Evolutionary conservation across 257 asterid genomes (phyloP).

Genomic region (Penstemon newberryi): DNA sequence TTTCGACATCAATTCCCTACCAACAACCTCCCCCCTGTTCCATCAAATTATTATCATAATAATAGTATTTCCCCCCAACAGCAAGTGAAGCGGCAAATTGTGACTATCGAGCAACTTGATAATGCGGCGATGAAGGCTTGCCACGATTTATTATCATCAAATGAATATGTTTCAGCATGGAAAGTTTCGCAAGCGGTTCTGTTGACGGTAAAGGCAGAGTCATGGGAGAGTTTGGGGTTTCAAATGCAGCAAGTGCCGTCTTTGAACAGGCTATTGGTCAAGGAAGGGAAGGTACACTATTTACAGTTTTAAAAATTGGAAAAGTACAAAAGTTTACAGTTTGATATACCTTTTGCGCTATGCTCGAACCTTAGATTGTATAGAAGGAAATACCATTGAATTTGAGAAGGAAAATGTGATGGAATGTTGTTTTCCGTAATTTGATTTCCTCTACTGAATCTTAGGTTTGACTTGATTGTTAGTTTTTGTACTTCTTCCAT

Average conservation of each 20-base stretch:
- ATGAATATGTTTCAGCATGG: constrained; percentile 69
- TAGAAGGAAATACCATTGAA: too few relatives aligned
- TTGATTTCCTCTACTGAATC: background rate
- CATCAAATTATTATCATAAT: constrained; percentile 15
- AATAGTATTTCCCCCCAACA: constrained; percentile 28
- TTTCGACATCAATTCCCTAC: constrained; percentile 30
- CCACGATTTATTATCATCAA: constrained; percentile 41
- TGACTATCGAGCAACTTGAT: constrained; percentile 50
- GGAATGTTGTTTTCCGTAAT: too few relatives aligned
- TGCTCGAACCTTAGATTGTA: too few relatives aligned
- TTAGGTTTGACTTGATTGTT: background rate
- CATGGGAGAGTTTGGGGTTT: constrained; percentile 86
- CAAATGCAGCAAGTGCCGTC: constrained; percentile 85
- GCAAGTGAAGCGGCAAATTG: constrained; percentile 31
- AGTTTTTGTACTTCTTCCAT: background rate
- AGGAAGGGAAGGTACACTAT: constrained; percentile 74
- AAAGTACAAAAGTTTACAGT: too few relatives aligned
- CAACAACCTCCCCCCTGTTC: constrained; percentile 30
- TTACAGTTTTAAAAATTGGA: background rate
- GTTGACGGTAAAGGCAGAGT: constrained; percentile 50
- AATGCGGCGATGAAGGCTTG: constrained; percentile 59
- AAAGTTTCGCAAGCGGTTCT: constrained; percentile 80
- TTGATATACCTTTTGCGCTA: too few relatives aligned
- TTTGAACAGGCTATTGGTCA: constrained; percentile 46
- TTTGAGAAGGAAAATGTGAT: too few relatives aligned